Conservation (phyloP, 768 basidiomycete genomes). For the Suillus placidus region DNA sequence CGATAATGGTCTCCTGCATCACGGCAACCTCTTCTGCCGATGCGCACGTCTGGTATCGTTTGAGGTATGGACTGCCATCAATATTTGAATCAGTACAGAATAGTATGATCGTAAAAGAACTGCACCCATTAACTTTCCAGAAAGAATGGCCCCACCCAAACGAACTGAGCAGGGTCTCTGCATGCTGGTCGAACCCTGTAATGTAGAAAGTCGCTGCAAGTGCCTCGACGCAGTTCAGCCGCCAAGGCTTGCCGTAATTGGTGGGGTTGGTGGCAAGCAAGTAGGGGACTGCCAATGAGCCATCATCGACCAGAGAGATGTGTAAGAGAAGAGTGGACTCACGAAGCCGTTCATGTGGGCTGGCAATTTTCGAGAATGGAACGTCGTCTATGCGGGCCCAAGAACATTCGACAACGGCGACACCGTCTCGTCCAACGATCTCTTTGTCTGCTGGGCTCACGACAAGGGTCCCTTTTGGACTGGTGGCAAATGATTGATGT, state of each 20-base stretch:
- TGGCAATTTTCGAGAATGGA: conserved; percentile 91
- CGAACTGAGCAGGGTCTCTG: conserved; percentile 71
- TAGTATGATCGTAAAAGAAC: neutral
- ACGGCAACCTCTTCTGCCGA: conserved; percentile 58
- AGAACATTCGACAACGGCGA: conserved; percentile 98
- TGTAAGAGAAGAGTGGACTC: conserved; percentile 34
- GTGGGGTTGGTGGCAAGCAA: conserved; percentile 94
- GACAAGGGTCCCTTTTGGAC: conserved; percentile 80
- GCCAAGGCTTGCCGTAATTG: conserved; percentile 98
- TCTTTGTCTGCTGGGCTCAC: conserved; percentile 86
- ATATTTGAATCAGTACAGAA: neutral
- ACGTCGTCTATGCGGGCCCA: conserved; percentile 97
- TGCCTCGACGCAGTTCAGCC: conserved; percentile 92
- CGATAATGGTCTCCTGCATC: conserved; percentile 70
- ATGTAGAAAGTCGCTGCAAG: conserved; percentile 95
- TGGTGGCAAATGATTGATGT: conserved; percentile 30
- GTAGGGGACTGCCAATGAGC: conserved; percentile 74
- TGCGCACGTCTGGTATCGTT: conserved; percentile 74
- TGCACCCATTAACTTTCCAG: conserved; percentile 78
- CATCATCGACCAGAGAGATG: neutral
- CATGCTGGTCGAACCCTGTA: conserved; percentile 82
- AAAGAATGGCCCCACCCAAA: conserved; percentile 95
- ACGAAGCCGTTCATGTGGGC: conserved; percentile 91
- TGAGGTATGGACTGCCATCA: conserved; percentile 48
- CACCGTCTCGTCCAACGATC: conserved; percentile 68